Conservation (phyloP, 257 asterid genomes). For the Mitragyna speciosa region DNA sequence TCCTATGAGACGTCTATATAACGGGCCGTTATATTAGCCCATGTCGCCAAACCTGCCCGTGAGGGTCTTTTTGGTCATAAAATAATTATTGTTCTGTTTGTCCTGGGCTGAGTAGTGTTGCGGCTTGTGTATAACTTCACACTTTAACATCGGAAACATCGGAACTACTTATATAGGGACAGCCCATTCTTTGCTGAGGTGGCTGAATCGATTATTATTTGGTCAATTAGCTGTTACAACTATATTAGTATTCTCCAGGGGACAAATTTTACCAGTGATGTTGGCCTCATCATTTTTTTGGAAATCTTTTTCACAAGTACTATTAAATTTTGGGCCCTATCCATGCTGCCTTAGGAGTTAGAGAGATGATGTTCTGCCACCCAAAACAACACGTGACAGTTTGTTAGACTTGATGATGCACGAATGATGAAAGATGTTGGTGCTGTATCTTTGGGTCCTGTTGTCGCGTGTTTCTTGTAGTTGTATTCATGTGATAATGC, state of each 20-base stretch:
- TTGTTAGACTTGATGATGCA: too few species aligned
- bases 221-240: not conserved
- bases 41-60: not conserved
- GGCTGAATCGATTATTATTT: not conserved
- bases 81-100: not conserved
- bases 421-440: not conserved
- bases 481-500: too few species aligned
- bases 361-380: too few species aligned
- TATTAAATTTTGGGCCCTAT: not conserved
- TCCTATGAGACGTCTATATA: not conserved
- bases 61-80: slow-evolving; percentile 13
- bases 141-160: too few species aligned
- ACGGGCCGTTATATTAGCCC: slow-evolving; percentile 23
- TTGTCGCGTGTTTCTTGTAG: not conserved
- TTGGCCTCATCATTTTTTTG: not conserved
- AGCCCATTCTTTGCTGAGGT: slow-evolving; percentile 12
- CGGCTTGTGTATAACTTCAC: not conserved
- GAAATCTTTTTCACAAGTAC: not conserved
- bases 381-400: too few species aligned
- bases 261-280: not conserved
- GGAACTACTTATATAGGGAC: not conserved
- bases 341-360: too few species aligned
- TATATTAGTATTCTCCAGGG: too few species aligned
- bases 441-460: not conserved
- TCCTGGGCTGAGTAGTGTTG: not conserved